Evolutionary conservation across 805 yeast species (phyloP), one percentile per base, ranked within the genome.

Genomic region (Sporopachydermia quercuum): DNA sequence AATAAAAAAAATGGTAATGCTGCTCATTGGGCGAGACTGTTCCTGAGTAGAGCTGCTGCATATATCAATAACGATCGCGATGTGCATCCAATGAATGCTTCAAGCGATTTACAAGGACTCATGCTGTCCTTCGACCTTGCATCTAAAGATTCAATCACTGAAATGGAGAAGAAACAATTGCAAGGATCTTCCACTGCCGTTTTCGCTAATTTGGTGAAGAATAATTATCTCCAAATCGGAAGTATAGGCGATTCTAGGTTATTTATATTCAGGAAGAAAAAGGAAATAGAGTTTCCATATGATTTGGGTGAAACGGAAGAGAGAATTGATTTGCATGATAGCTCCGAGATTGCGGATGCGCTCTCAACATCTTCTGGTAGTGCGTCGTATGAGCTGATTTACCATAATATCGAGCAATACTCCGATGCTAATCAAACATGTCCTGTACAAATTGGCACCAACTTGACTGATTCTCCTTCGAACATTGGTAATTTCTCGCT

Each of bases 361-460:
- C n/a, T n/a, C n/a, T n/a, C n/a, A n/a, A n/a, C n/a, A n/a, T n/a
- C n/a, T n/a, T n/a, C n/a, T n/a, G n/a, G n/a, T n/a, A n/a, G n/a
- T n/a, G n/a, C n/a, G n/a, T n/a, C 60, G 4, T 23, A 23, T 23
- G n/a, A n/a, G 30, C 30, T 23, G 8, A n/a, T 23, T 8, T 23
- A 23, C 30, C 30, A 23, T n/a, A 65, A 64, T 47, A 57, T 54
- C 39, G 67, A 61, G 42, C 68, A 61, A 42, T 50, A 62, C 57
- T 53, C 54, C 4, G 53, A 59, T 3, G 57, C 54, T n/a, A 49
- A 63, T 40, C 30, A 23, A 23, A 23, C 30, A n/a, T 66, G 71
- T 47, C 71, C 71, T 6, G 58, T 60, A 43, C 71, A 66, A 44
- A 61, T 66, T 13, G 71, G 71, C 5, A 66, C 71, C 1, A 68